A percentile compares a stretch with the other conserved stretches of the same genome.
Evolutionary conservation across 768 basidiomycete genomes (phyloP).

Genomic region (Mycena floridula): DNA sequence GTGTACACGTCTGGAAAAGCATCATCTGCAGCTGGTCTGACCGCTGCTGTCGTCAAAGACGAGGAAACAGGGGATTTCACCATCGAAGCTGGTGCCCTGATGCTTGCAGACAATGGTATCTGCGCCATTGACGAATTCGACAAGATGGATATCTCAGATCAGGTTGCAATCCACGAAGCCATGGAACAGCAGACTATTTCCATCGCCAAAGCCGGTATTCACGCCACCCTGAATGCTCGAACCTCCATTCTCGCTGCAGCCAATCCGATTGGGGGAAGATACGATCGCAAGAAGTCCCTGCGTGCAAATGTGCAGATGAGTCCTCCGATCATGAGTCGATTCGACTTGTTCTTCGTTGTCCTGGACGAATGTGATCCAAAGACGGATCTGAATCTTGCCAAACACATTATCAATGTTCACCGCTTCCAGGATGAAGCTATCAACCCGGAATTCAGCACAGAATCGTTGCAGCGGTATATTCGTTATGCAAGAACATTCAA

Average conservation of each 20-base stretch:
- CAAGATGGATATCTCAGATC: slow-evolving; percentile 99
- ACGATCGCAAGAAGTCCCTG: slow-evolving; percentile 90
- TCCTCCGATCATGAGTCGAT: slow-evolving; percentile 98
- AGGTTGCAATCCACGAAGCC: slow-evolving; percentile 98
- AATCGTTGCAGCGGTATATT: slow-evolving; percentile 94
- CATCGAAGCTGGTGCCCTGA: slow-evolving; percentile 97
- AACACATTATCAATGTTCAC: slow-evolving; percentile 97
- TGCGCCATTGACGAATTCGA: slow-evolving; percentile 99
- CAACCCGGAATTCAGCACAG: slow-evolving; percentile 94
- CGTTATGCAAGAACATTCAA: slow-evolving; percentile 96
- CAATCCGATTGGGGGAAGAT: slow-evolving; percentile 95
- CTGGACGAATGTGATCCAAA: slow-evolving; percentile 94
- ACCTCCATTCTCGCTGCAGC: slow-evolving; percentile 98
- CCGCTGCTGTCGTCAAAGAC: slow-evolving; percentile 96
- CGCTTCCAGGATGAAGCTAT: slow-evolving; percentile 93
- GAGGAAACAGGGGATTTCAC: slow-evolving; percentile 99
- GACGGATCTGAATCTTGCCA: slow-evolving; percentile 89
- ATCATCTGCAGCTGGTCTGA: slow-evolving; percentile 97
- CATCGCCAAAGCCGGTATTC: slow-evolving; percentile 98
- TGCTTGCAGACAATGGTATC: slow-evolving; percentile 99
- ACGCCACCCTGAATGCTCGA: slow-evolving; percentile 95
- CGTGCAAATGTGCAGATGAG: slow-evolving; percentile 96
- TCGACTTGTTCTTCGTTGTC: slow-evolving; percentile 96
- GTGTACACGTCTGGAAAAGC: slow-evolving; percentile 99
- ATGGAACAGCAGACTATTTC: slow-evolving; percentile 99